phyloP scores from a whole-genome alignment of 805 yeast genomes.

The Lachancea fermentati region DNA sequence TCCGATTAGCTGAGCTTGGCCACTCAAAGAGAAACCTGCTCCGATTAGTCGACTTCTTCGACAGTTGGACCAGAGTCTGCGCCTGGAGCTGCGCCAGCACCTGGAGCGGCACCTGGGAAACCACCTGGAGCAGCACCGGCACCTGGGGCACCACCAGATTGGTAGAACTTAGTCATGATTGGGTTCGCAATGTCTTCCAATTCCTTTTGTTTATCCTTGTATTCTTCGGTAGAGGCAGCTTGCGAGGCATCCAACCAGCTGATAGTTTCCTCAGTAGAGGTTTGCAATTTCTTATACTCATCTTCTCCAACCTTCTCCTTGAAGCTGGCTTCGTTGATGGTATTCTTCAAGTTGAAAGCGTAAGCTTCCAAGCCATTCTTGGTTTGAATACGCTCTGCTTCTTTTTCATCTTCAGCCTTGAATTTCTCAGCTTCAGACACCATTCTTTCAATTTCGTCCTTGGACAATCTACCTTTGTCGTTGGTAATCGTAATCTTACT shows the following conservation, averaged over 20 bases:
- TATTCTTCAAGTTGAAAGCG: constrained; percentile 86
- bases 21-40: no score
- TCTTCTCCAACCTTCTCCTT: constrained; percentile 72
- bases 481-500: constrained; percentile 96
- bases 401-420: constrained; percentile 95
- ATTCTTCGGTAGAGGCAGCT: constrained; percentile 91
- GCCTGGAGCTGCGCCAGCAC: constrained; percentile 43
- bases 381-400: constrained; percentile 86
- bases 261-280: constrained; percentile 80
- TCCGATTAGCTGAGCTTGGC: no score
- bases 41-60: constrained; percentile 64
- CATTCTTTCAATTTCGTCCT: constrained; percentile 98
- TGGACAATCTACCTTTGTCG: constrained; percentile 97
- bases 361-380: constrained; percentile 95
- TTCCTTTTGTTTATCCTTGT: constrained; percentile 88
- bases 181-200: constrained; percentile 94
- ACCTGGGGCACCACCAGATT: constrained; percentile 80
- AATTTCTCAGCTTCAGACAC: constrained; percentile 95
- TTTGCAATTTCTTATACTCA: constrained; percentile 62
- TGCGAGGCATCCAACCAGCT: constrained; percentile 91
- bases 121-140: constrained; percentile 54
- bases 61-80: constrained; percentile 63
- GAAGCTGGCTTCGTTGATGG: constrained; percentile 67
- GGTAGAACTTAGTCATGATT: constrained; percentile 94
- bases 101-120: constrained; percentile 34